A percentile compares a stretch with the other conserved stretches of the same genome.
phyloP scores from a whole-genome alignment of 2,329 filamentous ascomycete genomes.

The Colletotrichum shisoi region DNA sequence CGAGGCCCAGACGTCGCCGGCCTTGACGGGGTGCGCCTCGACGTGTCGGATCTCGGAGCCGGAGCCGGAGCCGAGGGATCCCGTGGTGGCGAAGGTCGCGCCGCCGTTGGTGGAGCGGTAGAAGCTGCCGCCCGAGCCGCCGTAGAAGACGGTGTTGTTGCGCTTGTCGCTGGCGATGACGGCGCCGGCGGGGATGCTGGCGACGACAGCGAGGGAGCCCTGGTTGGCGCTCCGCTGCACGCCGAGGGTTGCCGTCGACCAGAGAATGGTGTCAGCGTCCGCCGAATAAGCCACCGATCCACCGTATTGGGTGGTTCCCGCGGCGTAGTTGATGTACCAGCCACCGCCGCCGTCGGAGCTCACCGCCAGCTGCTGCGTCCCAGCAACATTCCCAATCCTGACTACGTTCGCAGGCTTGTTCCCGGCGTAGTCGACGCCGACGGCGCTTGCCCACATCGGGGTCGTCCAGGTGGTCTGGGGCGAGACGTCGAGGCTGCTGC shows the following conservation, averaged over 20 bases:
- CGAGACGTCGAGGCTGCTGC: slow-evolving; percentile 50
- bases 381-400: slow-evolving; percentile 58
- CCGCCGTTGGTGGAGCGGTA: slow-evolving; percentile 62
- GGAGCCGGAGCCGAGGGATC: slow-evolving; percentile 51
- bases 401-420: slow-evolving; percentile 57
- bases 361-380: slow-evolving; percentile 56
- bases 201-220: slow-evolving; percentile 55
- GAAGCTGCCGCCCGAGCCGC: slow-evolving; percentile 55
- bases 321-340: slow-evolving; percentile 59
- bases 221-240: slow-evolving; percentile 55
- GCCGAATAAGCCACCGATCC: slow-evolving; percentile 62
- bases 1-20: slow-evolving; percentile 69
- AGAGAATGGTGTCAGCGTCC: slow-evolving; percentile 58
- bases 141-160: slow-evolving; percentile 63
- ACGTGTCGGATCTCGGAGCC: slow-evolving; percentile 64
- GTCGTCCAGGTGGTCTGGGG: slow-evolving; percentile 57
- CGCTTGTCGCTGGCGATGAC: slow-evolving; percentile 64
- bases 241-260: slow-evolving; percentile 54
- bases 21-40: slow-evolving; percentile 62
- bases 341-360: slow-evolving; percentile 60
- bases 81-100: slow-evolving; percentile 54
- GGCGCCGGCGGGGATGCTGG: slow-evolving; percentile 55
- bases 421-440: slow-evolving; percentile 60
- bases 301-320: slow-evolving; percentile 53
- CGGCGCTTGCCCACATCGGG: slow-evolving; percentile 57